These are phyloP conservation scores for Hsuehochloa calcarea DNA, from an alignment of 176 grass and related monocot species.

Conservation along the genomic window DNA sequence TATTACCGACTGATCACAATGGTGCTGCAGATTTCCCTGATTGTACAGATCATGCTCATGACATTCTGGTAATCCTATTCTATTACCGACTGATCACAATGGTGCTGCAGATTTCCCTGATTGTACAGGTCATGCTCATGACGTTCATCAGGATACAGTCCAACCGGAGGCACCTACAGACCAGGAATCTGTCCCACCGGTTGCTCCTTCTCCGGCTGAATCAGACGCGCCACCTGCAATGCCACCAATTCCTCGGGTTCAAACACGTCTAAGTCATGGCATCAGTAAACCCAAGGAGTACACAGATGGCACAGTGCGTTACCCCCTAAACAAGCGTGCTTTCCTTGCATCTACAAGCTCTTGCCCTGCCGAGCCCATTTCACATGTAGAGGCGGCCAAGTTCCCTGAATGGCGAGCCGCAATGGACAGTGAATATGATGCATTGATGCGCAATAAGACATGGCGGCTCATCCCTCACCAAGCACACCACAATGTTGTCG, in stretches of 20 bases:
- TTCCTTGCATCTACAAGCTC: not conserved
- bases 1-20: not conserved
- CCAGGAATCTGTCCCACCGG: not conserved
- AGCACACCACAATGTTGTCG: not conserved
- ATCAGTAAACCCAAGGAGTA: not conserved
- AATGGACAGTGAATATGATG: not conserved
- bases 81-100: not conserved
- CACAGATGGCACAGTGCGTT: not conserved
- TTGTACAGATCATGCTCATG: too few relatives aligned
- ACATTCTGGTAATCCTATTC: not conserved
- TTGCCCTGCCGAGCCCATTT: accelerated
- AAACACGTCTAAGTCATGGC: not conserved
- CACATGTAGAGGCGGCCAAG: not conserved
- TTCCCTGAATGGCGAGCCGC: not conserved
- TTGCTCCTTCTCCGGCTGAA: too few relatives aligned
- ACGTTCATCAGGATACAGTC: too few relatives aligned
- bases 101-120: not conserved
- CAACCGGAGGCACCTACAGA: too few relatives aligned
- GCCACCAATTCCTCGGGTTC: not conserved
- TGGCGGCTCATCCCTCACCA: not conserved
- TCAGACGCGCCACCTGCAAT: accelerated
- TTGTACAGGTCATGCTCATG: too few relatives aligned
- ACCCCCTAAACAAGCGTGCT: not conserved
- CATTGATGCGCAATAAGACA: not conserved
- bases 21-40: not conserved